Evolutionary conservation across 768 basidiomycete species (phyloP), one percentile per base, ranked within the genome.

Genomic region (Phlegmacium glaucopus): DNA sequence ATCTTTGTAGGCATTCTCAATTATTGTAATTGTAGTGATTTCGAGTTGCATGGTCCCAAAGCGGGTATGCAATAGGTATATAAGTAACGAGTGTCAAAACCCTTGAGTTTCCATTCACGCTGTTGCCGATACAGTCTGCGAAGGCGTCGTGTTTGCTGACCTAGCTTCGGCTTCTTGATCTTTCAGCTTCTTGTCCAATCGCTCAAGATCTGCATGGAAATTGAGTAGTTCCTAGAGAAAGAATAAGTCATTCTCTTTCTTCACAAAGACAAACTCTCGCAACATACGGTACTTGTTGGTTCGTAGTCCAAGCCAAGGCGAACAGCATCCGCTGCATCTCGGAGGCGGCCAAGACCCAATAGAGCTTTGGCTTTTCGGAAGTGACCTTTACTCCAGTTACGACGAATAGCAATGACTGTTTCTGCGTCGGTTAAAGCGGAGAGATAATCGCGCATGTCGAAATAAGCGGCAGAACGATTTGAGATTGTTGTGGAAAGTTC

Each of bases 351-450:
- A 42, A 99, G 72, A 16, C 79, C 91, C 2, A 89, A 71, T 36
- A 99, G 71, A 0, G 95, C 92, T 62, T 91, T 92, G 2, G 91
- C 89, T 61, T 89, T 94, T 49, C 96, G 78, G 75, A 96, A 96
- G 65, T 97, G 90, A 0, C 94, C 96, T 61, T 98, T 99, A 58
- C 88, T 81, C 94, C 95, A 98, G 38, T 82, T 83, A 47, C 84
- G 75, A 59, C 92, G 88, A 43, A 96, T 70, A 53, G 79, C 67
- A 35, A 96, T 85, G 59, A 97, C 93, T 2, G 85, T 83, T 47
- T 98, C 94, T 0, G 96, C 94, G 60, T 99, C 96, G 22, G 83
- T 83, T 7, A 94, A 69, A 4, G 93, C 87, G 17, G 80, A 77
- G 42, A 91, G 74, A 56, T 73, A 85, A 64, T 94, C 90, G 9